Percentiles rank a stretch among this genome's conserved stretches.
Conservation (phyloP, 2,329 filamentous ascomycete species). For the Mollisia scopiformis region DNA sequence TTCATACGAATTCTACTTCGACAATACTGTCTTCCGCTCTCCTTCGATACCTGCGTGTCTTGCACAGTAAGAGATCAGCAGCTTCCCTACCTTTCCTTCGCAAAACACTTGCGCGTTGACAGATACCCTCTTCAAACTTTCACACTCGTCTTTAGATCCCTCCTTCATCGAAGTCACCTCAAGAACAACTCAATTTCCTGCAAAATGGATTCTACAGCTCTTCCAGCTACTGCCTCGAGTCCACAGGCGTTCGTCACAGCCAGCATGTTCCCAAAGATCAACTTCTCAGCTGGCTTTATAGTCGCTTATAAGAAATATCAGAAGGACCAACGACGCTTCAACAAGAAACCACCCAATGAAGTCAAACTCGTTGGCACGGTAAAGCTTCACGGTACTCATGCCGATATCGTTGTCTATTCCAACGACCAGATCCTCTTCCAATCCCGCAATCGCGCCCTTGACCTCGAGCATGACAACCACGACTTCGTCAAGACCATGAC, state of each 20-base stretch:
- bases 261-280: constrained; percentile 27
- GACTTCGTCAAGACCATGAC: constrained; percentile 14
- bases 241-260: neutral
- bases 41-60: no score
- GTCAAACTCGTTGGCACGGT: constrained; percentile 25
- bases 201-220: no score
- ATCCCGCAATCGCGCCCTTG: constrained; percentile 17
- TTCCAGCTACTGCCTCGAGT: no score
- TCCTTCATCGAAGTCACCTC: no score
- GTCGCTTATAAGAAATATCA: constrained; percentile 6
- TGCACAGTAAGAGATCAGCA: no score
- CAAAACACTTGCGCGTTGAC: no score
- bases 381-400: constrained; percentile 30
- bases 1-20: no score
- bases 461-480: constrained; percentile 9
- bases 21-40: no score
- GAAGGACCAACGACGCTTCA: neutral
- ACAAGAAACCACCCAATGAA: neutral
- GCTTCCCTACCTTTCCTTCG: no score
- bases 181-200: neutral
- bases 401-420: constrained; percentile 24
- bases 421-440: constrained; percentile 23
- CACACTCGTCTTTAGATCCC: no score
- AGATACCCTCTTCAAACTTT: no score
- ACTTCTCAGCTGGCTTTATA: constrained; percentile 17